Evolutionary conservation across 495 filamentous ascomycete genomes (phyloP).

Genomic region (Hypoxylon subgilvum): DNA sequence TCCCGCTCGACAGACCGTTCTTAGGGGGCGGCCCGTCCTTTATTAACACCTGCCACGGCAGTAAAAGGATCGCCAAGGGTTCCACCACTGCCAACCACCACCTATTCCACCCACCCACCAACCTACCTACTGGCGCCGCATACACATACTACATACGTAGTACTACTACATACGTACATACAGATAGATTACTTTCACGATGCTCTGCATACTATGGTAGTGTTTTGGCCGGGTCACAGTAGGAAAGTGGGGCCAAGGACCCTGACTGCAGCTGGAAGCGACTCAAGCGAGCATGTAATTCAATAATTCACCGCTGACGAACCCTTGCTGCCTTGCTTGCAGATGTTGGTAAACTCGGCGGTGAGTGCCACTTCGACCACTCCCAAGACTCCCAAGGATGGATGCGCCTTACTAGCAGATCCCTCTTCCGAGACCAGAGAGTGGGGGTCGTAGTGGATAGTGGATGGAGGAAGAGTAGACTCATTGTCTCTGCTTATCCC

Average conservation of each 20-base stretch:
- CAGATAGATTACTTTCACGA: constrained; percentile 23
- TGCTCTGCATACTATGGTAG: constrained; percentile 14
- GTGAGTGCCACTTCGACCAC: constrained; percentile 21
- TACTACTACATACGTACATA: not conserved
- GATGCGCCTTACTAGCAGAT: constrained; percentile 12
- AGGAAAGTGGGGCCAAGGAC: constrained; percentile 36
- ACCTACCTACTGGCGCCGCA: constrained; percentile 9
- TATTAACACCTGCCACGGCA: constrained; percentile 4
- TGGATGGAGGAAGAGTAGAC: constrained; percentile 4
- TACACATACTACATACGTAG: not conserved
- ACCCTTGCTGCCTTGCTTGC: constrained; percentile 31
- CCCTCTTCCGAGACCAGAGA: constrained; percentile 18
- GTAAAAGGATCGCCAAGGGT: constrained; percentile 22
- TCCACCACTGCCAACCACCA: constrained; percentile 6
- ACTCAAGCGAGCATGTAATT: constrained; percentile 13
- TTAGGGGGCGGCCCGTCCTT: not conserved
- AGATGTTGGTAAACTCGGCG: constrained; percentile 21
- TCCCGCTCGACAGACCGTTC: constrained; percentile 6
- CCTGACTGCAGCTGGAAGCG: constrained; percentile 38
- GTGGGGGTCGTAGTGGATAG: constrained; percentile 22
- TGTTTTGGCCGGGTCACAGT: constrained; percentile 25
- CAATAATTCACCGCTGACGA: constrained; percentile 26
- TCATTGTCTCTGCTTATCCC: constrained; percentile 11
- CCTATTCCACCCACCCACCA: not conserved
- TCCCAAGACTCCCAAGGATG: no score